These are phyloP conservation scores for Ophioceras dolichostomum DNA, from an alignment of 2,329 filamentous ascomycete species.

Conservation along the genomic window DNA sequence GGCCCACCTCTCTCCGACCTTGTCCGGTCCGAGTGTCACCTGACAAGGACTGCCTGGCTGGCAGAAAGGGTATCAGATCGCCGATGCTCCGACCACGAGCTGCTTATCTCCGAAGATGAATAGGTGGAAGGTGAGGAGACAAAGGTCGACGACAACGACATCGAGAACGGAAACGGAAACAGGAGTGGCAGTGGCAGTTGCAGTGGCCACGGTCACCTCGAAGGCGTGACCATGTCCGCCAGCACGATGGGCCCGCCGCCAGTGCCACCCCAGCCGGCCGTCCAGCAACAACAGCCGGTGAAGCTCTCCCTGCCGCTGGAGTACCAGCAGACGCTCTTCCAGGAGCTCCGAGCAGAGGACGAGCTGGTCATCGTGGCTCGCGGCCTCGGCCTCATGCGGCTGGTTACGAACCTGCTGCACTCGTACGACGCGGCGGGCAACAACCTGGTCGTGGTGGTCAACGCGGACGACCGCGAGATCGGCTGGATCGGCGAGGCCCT, in stretches of 20 bases:
- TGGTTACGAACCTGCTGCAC: conserved; percentile 92
- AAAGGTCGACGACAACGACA: no score
- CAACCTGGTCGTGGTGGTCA: conserved; percentile 80
- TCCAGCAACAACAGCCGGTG: conserved; percentile 46
- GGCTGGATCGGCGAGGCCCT: conserved; percentile 93
- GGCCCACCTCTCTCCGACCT: no score
- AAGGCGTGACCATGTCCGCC: conserved; percentile 8
- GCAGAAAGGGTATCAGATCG: no score
- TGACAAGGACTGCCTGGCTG: no score
- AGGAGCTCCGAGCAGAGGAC: conserved; percentile 81
- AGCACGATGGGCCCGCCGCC: background rate
- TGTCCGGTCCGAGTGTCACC: no score
- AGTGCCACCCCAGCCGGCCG: background rate
- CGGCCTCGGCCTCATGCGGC: conserved; percentile 79
- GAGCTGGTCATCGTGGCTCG: conserved; percentile 85
- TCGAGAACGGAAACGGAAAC: no score
- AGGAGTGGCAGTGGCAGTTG: no score
- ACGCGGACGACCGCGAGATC: conserved; percentile 87
- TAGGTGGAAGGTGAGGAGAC: no score
- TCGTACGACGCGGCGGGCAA: conserved; percentile 94
- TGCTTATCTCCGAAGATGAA: no score
- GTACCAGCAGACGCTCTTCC: conserved; percentile 94
- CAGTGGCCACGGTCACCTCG: no score
- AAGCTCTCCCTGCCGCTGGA: conserved; percentile 74
- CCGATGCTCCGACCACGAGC: no score